These are phyloP conservation scores for Colletotrichum sp. DNA, from an alignment of 2,329 filamentous ascomycete species.

Conservation along the genomic window DNA sequence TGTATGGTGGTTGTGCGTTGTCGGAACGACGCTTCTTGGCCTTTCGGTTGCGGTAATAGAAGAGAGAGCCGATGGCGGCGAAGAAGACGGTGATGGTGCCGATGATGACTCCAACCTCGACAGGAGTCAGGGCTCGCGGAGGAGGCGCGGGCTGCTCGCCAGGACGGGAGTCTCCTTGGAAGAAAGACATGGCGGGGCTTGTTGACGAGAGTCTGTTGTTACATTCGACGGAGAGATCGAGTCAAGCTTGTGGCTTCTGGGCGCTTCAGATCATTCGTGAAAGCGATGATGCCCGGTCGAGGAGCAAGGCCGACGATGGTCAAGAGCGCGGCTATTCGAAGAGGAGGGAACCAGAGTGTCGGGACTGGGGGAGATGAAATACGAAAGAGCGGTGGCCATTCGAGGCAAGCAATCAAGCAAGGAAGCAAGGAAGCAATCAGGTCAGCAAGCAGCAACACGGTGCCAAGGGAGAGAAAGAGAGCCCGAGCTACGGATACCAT, in stretches of 20 bases:
- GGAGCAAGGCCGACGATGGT: background rate
- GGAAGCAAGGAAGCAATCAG: background rate
- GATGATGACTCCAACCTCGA: slow-evolving; percentile 33
- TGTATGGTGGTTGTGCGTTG: background rate
- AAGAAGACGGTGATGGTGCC: slow-evolving; percentile 27
- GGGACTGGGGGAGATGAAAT: background rate
- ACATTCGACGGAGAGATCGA: background rate
- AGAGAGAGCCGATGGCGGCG: slow-evolving; percentile 25
- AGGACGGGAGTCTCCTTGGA: slow-evolving; percentile 16
- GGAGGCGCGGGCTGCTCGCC: slow-evolving; percentile 13
- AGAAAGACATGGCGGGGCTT: slow-evolving; percentile 15
- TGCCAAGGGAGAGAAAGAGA: background rate
- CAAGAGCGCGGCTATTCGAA: background rate
- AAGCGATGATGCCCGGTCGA: background rate
- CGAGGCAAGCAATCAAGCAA: background rate
- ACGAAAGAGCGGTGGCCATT: background rate
- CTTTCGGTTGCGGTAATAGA: slow-evolving; percentile 25
- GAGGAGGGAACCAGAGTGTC: background rate
- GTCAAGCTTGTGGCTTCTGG: background rate
- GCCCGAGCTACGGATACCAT: background rate
- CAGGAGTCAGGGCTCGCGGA: slow-evolving; percentile 23
- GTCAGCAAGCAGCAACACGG: background rate
- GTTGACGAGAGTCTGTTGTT: background rate
- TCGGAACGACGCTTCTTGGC: slow-evolving; percentile 2
- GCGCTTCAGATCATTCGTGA: background rate